Evolutionary conservation across 1,284 basidiomycete species (phyloP).

Genomic region (Papiliotrema laurentii): DNA sequence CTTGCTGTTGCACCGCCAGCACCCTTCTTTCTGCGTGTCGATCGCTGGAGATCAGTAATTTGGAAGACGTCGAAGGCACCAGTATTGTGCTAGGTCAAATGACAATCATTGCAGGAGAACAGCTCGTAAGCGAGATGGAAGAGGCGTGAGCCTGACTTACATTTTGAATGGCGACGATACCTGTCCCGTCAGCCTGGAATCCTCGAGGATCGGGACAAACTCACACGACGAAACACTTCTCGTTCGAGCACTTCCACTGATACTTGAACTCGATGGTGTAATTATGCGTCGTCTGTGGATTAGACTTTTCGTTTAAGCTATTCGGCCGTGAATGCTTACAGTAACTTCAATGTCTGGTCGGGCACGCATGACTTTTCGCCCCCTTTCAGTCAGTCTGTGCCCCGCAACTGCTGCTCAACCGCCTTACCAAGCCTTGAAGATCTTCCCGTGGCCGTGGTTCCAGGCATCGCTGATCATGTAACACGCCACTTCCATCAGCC

Average conservation of each 20-base stretch:
- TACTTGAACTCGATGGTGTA: conserved; percentile 47
- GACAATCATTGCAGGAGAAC: too few relatives aligned
- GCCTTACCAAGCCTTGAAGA: conserved; percentile 43
- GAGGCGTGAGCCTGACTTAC: conserved; percentile 15
- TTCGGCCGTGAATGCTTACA: conserved; percentile 15
- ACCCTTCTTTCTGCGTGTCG: conserved; percentile 33
- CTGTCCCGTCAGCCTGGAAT: conserved; percentile 7
- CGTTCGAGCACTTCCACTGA: conserved; percentile 38
- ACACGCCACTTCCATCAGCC: conserved; percentile 27
- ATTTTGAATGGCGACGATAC: conserved; percentile 41
- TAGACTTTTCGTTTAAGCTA: neutral
- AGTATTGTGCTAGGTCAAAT: too few relatives aligned
- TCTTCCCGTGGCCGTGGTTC: conserved; percentile 43
- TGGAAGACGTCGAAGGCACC: too few relatives aligned
- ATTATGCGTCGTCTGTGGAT: conserved; percentile 38
- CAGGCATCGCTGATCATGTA: conserved; percentile 42
- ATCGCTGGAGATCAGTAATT: conserved; percentile 38
- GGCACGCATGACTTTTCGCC: conserved; percentile 38
- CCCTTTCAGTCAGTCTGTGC: conserved; percentile 19
- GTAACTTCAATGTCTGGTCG: conserved; percentile 42
- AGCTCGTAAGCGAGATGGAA: neutral
- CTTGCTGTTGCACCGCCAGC: conserved; percentile 33
- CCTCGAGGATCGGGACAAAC: conserved; percentile 3
- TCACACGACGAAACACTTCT: conserved; percentile 35
- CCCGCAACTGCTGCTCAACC: neutral